Evolutionary conservation across 768 basidiomycete species (phyloP), one percentile per base, ranked within the genome.

Genomic region (Naematelia encephala): DNA sequence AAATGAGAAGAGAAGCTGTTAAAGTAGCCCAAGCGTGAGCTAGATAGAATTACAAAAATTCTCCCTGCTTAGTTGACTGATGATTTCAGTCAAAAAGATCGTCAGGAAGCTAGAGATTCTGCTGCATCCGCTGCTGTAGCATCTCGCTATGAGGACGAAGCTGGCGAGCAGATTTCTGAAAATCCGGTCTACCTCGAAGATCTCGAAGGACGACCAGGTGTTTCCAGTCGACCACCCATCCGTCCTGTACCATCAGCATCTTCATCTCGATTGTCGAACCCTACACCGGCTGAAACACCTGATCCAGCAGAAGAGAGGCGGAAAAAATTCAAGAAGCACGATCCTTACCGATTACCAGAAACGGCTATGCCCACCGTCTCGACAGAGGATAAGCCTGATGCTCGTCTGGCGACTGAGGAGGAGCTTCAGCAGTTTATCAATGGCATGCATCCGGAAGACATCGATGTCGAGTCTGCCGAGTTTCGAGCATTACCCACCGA

Each of bases 401-500:
- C 92, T 3, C 86, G 96, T 25, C 80, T 99, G 13, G 96, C 96
- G 1, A 98, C 96, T 0, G 96, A 96, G 74, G 96, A 92, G 42
- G 96, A 99, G 73, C 81, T 98, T 2, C 86, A 87, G 19, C 78
- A 84, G 1, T 98, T 98, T 78, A 96, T 98, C 63, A 92, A 97
- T 59, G 89, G 93, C 46, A 93, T 97, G 87, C 85, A 87, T 1
- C 92, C 93, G 0, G 91, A 92, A 68, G 92, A 98, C 70, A 90
- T 98, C 67, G 94, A 98, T 71, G 84, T 96, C 56, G 83, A 86
- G 16, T 92, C 92, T 1, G 83, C 90, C 3, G 90, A 87, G 19
- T 99, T 99, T 74, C 84, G 87, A 22, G 89, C 90, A 62, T 84
- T 98, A 2, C 93, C 96, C 1, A 94, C 91, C 0, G 93, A 98